phyloP scores from a whole-genome alignment of 1,284 basidiomycete genomes.

The Ceratobasidium sp. region DNA sequence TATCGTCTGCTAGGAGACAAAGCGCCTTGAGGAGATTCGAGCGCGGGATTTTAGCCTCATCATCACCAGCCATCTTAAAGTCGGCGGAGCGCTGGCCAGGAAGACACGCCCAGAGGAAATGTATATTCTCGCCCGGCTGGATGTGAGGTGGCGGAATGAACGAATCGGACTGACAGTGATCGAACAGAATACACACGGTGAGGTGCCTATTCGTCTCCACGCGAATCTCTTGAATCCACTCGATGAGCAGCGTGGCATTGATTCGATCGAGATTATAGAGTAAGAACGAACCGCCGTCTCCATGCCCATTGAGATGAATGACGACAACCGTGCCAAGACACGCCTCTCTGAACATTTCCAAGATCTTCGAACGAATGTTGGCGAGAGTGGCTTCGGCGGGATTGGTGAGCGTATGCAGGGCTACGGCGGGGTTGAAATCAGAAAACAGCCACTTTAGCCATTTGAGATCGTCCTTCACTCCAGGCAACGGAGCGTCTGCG shows the following conservation, averaged over 20 bases:
- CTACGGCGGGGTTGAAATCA: background rate
- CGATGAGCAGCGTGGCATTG: background rate
- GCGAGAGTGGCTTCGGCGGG: background rate
- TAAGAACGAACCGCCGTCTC: background rate
- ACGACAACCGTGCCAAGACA: background rate
- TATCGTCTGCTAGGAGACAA: background rate
- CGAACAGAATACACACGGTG: background rate
- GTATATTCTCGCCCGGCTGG: background rate
- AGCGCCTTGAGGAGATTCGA: background rate
- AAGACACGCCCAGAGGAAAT: conserved; percentile 13
- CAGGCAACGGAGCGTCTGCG: background rate
- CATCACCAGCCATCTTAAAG: background rate
- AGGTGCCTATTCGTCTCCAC: background rate
- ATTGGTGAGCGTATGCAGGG: background rate
- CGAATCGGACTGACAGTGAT: conserved; percentile 1
- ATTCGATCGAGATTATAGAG: background rate
- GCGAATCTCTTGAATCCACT: conserved; percentile 7
- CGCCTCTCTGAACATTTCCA: background rate
- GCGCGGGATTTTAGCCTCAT: background rate
- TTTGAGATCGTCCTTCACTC: background rate
- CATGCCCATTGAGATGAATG: conserved; percentile 10
- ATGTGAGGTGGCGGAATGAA: background rate
- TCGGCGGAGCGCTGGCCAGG: background rate
- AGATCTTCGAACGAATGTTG: background rate
- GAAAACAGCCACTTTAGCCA: background rate